Base-by-base conservation (phyloP, 2,329 filamentous ascomycete species). In the Fusarium sp. region DNA sequence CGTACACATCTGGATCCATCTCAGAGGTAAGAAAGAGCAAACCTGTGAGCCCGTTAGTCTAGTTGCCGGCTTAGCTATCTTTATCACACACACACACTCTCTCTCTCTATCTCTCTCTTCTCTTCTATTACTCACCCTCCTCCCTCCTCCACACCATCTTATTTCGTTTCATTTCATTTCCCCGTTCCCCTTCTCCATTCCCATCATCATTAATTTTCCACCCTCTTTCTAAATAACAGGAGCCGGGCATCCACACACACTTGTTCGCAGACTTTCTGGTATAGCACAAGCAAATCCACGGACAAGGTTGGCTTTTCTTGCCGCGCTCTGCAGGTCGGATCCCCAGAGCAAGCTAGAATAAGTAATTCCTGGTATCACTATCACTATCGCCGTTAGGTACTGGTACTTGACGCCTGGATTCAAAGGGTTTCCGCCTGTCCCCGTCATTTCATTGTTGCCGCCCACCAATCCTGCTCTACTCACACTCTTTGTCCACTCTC, bases 171-270 rank as follows among this genome's bases (percentile, higher is more conserved):
- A 43, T 59, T 55, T 62, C 59, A 59, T 58, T 68, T 67, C 51
- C 61, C 62, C 34, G 57, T 72, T 54, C 67, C 56, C 63, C 42
- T 58, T 50, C 45, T 61, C 46, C 66, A 70, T 69, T 69, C 63
- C 63, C 52, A 65, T 62, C 45, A 50, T 59, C 66, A 58, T 62
- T 58, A 63, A 56, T 71, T 63, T 56, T 65, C 53, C 62, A 65
- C 52, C 52, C 58, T 45, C 48, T 41, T 42, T 28, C 41, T 43
- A 7, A 23, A 57, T 25, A 62, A 56, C 48, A 48, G 34, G 43
- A 43, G 39, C 48, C 54, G 42, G 34, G 46, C 50, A 54, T 51
- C 45, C 56, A 62, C 54, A 48, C 64, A 61, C 46, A 56, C 61
- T 58, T 62, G 25, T 60, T 58, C 56, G 25, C 52, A 59, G 48